Conservation (phyloP, 441 rosid species). For the Arabidopsis lyrata region DNA sequence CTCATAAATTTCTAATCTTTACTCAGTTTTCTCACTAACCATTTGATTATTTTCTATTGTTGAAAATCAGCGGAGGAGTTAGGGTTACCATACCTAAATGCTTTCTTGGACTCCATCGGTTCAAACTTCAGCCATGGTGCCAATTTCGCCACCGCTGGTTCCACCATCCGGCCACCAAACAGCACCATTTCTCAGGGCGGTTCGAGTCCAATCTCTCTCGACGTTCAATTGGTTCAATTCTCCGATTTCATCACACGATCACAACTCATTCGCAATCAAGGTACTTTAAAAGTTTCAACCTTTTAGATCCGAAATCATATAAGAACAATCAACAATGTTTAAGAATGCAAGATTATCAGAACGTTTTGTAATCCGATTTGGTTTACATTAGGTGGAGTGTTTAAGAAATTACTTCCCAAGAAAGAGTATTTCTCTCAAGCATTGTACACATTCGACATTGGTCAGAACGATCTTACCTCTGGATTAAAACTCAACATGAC, state of each 20-base stretch:
- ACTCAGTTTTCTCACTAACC: neutral
- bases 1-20: neutral
- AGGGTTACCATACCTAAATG: conserved; percentile 63
- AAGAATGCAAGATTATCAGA: neutral
- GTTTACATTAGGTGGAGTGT: conserved; percentile 59
- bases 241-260: conserved; percentile 62
- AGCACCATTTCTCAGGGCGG: conserved; percentile 61
- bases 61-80: conserved; percentile 54
- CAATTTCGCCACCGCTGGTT: conserved; percentile 87
- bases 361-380: neutral
- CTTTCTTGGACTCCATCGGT: conserved; percentile 70
- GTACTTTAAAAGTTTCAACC: conserved; percentile 41
- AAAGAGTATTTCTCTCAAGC: conserved; percentile 61
- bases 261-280: conserved; percentile 50
- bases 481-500: conserved; percentile 68
- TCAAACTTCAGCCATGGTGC: conserved; percentile 87
- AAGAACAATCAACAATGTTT: neutral
- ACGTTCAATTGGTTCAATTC: conserved; percentile 73
- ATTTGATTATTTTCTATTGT: neutral
- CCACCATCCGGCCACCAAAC: conserved; percentile 72
- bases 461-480: conserved; percentile 80
- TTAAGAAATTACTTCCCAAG: conserved; percentile 58
- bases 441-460: conserved; percentile 77
- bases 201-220: conserved; percentile 72
- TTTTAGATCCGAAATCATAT: conserved; percentile 11